These are phyloP conservation scores for Prunella vulgaris DNA, from an alignment of 257 asterid genomes.

Conservation along the genomic window DNA sequence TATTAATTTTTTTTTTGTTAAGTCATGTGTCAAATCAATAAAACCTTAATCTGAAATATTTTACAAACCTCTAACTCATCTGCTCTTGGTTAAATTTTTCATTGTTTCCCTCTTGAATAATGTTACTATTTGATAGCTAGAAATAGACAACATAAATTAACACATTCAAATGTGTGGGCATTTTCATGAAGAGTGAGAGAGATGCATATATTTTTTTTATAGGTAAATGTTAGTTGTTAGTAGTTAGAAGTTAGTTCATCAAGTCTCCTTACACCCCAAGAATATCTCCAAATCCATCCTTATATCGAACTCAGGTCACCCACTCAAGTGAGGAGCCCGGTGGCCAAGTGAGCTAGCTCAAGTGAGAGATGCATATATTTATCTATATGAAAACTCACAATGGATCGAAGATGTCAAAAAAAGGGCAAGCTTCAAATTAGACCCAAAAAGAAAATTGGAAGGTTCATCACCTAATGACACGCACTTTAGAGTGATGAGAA, in stretches of 20 bases:
- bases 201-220: no score
- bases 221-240: no score
- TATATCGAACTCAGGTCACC: no score
- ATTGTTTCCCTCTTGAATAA: neutral
- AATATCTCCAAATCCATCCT: no score
- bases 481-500: neutral
- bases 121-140: neutral
- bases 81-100: neutral
- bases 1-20: no score
- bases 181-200: neutral
- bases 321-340: no score
- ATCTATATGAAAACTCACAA: neutral
- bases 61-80: neutral
- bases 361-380: no score
- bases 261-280: no score
- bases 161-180: neutral
- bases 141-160: neutral
- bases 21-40: no score
- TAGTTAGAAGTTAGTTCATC: no score
- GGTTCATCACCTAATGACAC: neutral
- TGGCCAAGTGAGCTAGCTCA: no score
- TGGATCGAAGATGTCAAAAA: neutral
- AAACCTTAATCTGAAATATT: neutral
- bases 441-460: neutral
- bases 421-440: neutral